These are phyloP conservation scores for Handroanthus guayacan DNA, from an alignment of 257 asterid genomes.

Conservation along the genomic window DNA sequence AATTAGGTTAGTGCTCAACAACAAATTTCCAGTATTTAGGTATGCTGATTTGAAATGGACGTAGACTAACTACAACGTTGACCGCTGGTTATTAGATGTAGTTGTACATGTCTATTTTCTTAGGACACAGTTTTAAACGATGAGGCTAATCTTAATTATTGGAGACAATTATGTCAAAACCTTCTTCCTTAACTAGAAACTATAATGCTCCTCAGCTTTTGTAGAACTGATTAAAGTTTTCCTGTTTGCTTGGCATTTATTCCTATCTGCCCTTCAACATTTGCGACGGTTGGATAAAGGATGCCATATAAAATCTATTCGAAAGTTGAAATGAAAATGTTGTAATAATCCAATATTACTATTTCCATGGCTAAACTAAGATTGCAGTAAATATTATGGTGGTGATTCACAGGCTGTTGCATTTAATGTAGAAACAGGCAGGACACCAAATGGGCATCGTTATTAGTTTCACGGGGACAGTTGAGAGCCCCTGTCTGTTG, in stretches of 20 bases:
- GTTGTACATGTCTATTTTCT: not conserved
- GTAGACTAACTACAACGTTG: conserved; percentile 6
- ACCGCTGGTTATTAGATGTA: not conserved
- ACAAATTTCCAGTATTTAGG: not conserved
- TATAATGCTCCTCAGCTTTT: too few species aligned
- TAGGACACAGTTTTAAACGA: not conserved
- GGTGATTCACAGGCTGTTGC: conserved; percentile 36
- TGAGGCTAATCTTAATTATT: conserved; percentile 10
- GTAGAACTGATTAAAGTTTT: too few species aligned
- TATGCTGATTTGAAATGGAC: conserved; percentile 21
- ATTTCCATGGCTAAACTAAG: too few species aligned
- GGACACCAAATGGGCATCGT: not conserved
- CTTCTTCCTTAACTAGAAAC: too few species aligned
- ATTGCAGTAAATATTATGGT: not conserved
- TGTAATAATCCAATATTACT: not conserved
- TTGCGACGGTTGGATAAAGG: conserved; percentile 18
- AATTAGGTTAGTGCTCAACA: too few species aligned
- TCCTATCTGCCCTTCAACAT: conserved; percentile 7
- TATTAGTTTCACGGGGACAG: conserved; percentile 16
- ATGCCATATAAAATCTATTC: not conserved
- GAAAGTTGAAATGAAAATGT: not conserved
- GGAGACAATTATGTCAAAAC: not conserved
- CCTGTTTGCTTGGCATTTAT: conserved; percentile 14
- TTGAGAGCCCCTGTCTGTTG: conserved; percentile 27
- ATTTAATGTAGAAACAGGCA: conserved; percentile 15